Evolutionary conservation across 192 early-diverging fungal genomes (phyloP).

Genomic region (Backusella circina): DNA sequence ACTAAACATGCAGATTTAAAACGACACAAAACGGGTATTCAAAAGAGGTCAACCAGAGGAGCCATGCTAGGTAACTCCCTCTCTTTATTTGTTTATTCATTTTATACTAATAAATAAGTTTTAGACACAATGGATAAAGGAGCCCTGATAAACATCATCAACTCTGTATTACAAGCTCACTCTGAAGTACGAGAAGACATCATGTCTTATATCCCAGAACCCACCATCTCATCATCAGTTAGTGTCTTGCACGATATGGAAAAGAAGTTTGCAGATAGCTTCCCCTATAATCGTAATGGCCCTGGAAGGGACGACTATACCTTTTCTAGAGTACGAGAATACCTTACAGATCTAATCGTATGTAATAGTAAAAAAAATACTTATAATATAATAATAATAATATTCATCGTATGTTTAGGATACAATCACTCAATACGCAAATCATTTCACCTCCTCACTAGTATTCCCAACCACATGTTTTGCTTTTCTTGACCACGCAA

Average conservation of each 20-base stretch:
- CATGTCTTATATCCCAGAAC: conserved; percentile 76
- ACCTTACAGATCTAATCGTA: conserved; percentile 68
- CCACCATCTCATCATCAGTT: conserved; percentile 76
- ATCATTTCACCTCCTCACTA: conserved; percentile 69
- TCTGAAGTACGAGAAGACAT: conserved; percentile 67
- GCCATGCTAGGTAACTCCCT: conserved; percentile 5
- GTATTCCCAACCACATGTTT: conserved; percentile 80
- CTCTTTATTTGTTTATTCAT: not conserved
- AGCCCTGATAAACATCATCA: conserved; percentile 70
- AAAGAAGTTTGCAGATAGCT: conserved; percentile 68
- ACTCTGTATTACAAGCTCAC: conserved; percentile 67
- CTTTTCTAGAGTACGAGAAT: conserved; percentile 78
- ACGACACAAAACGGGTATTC: conserved; percentile 9
- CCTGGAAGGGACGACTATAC: conserved; percentile 81
- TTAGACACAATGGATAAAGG: conserved; percentile 59
- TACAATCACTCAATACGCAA: conserved; percentile 67
- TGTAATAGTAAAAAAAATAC: not conserved
- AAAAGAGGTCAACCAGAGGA: conserved; percentile 13
- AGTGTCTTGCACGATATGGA: conserved; percentile 63
- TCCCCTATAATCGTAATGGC: conserved; percentile 86
- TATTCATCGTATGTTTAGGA: conserved; percentile 39
- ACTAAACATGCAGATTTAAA: not conserved
- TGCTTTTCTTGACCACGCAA: conserved; percentile 75
- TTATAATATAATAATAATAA: not conserved
- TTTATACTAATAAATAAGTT: not conserved